A percentile compares a stretch with the other conserved stretches of the same genome.
Conservation (phyloP, 352 stramenopile genomes). For the Aphanomyces stellatus region DNA sequence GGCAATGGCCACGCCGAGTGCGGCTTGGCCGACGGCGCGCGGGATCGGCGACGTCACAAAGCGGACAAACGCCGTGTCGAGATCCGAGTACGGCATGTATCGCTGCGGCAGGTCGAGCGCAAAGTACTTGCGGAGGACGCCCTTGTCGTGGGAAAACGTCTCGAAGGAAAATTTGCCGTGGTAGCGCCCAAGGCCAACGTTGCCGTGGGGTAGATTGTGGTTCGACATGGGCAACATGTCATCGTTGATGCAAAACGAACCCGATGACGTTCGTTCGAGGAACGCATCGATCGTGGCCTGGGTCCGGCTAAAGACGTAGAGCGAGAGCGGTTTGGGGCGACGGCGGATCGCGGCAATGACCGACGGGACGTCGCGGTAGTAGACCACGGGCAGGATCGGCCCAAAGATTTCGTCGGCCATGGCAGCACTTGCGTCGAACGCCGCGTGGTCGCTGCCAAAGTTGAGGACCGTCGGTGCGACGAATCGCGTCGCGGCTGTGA, state of each 20-base stretch:
- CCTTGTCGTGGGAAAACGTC: constrained; percentile 60
- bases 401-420: constrained; percentile 96
- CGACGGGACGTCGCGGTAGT: constrained; percentile 39
- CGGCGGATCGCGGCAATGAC: constrained; percentile 32
- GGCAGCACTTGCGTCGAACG: constrained; percentile 41
- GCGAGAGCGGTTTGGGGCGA: constrained; percentile 65
- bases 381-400: constrained; percentile 89
- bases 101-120: constrained; percentile 43
- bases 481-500: constrained; percentile 63
- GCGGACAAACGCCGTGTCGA: not conserved
- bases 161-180: constrained; percentile 76
- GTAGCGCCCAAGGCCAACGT: constrained; percentile 74
- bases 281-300: constrained; percentile 30
- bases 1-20: not conserved
- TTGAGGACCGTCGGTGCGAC: constrained; percentile 86
- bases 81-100: constrained; percentile 38
- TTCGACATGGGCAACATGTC: constrained; percentile 65
- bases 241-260: constrained; percentile 55
- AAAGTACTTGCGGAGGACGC: constrained; percentile 56
- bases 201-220: constrained; percentile 67
- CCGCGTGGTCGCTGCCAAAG: constrained; percentile 52
- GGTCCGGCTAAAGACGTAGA: constrained; percentile 78
- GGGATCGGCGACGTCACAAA: constrained; percentile 5
- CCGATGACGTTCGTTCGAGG: constrained; percentile 43
- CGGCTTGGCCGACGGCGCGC: not conserved